phyloP scores from a whole-genome alignment of 192 early-diverging fungal genomes.

The Chytriomyces sp. region DNA sequence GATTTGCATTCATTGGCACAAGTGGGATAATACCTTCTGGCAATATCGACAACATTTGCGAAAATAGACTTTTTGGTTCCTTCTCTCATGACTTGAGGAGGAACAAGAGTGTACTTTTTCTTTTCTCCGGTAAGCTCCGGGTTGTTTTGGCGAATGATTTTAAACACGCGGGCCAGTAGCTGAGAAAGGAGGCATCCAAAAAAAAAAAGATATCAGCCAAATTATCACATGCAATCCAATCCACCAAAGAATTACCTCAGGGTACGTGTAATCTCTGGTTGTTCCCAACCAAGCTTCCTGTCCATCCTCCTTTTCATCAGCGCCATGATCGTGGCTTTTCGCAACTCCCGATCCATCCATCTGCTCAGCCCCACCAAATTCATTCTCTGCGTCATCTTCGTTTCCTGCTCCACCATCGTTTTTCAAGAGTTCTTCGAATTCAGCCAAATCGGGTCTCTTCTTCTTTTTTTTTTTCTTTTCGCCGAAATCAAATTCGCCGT shows the following conservation, averaged over 20 bases:
- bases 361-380: conserved; percentile 35
- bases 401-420: conserved; percentile 48
- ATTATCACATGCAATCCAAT: not conserved
- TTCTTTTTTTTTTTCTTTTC: conserved; percentile 84
- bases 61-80: conserved; percentile 96
- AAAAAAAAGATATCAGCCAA: conserved; percentile 10
- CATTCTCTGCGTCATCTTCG: conserved; percentile 27
- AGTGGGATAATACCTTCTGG: conserved; percentile 63
- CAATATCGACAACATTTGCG: conserved; percentile 95
- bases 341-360: conserved; percentile 30
- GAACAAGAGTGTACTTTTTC: conserved; percentile 91
- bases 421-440: conserved; percentile 78
- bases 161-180: conserved; percentile 89
- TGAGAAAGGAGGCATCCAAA: conserved; percentile 31
- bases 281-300: conserved; percentile 80
- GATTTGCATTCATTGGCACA: not conserved
- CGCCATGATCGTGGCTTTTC: conserved; percentile 3
- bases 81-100: conserved; percentile 88
- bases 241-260: conserved; percentile 65
- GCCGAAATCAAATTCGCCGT: conserved; percentile 58
- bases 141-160: conserved; percentile 90
- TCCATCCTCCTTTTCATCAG: conserved; percentile 6
- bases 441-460: conserved; percentile 76
- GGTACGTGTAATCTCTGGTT: conserved; percentile 93
- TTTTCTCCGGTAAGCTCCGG: conserved; percentile 91